Evolutionary conservation across 2,329 filamentous ascomycete genomes (phyloP).

Genomic region (Microdochium trichocladiopsis): DNA sequence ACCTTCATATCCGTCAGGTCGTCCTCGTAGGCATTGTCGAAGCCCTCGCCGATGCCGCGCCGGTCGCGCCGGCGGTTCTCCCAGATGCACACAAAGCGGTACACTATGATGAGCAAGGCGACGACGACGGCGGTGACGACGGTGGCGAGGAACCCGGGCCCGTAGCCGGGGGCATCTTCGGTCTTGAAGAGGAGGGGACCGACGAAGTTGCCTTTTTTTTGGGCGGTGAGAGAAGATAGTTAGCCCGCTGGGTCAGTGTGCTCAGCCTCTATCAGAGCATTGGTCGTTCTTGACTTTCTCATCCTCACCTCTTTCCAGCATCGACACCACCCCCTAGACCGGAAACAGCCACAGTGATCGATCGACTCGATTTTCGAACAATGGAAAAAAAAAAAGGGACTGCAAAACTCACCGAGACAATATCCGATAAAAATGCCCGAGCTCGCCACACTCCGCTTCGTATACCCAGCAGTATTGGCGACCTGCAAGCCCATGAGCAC

Average conservation of each 20-base stretch:
- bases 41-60: conserved; percentile 33
- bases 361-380: too few species aligned
- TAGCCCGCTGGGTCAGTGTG: too few species aligned
- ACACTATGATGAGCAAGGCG: conserved; percentile 29
- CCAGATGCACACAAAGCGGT: conserved; percentile 34
- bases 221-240: too few species aligned
- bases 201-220: conserved; percentile 35
- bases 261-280: too few species aligned
- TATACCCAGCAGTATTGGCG: conserved; percentile 45
- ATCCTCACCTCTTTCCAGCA: too few species aligned
- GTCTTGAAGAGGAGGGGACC: conserved; percentile 32
- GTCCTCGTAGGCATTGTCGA: conserved; percentile 44
- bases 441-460: conserved; percentile 38
- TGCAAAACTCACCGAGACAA: conserved; percentile 29
- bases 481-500: conserved; percentile 40
- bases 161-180: conserved; percentile 30
- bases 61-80: conserved; percentile 34
- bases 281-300: background rate
- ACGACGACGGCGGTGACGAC: conserved; percentile 22
- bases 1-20: conserved; percentile 37
- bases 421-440: conserved; percentile 44
- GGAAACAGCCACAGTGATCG: too few species aligned
- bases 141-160: conserved; percentile 29
- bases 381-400: background rate
- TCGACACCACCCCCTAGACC: too few species aligned